Conservation (phyloP, 768 basidiomycete species). For the Xerocomellus intermedius region DNA sequence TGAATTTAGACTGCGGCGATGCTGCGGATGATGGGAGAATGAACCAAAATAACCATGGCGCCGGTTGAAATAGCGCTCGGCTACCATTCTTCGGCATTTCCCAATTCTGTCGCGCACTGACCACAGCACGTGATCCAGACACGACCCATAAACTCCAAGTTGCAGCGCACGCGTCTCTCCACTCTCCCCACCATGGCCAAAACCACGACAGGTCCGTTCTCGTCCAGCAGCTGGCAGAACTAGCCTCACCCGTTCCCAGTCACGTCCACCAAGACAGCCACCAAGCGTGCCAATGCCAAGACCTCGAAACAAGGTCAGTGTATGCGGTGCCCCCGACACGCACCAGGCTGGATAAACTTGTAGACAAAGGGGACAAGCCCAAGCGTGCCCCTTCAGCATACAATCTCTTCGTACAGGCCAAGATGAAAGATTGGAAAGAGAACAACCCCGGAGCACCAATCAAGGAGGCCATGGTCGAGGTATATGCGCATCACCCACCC, state of each 20-base stretch:
- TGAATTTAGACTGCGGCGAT: not conserved
- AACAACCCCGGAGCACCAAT: conserved; percentile 44
- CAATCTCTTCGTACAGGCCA: conserved; percentile 52
- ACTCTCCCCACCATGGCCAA: conserved; percentile 45
- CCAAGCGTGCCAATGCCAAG: conserved; percentile 50
- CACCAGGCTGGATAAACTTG: not conserved
- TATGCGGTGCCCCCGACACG: not conserved
- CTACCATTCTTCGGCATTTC: conserved; percentile 4
- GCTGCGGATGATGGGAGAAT: not conserved
- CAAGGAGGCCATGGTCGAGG: conserved; percentile 55
- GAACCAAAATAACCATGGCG: not conserved
- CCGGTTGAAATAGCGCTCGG: conserved; percentile 24
- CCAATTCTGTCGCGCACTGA: conserved; percentile 14
- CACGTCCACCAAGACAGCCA: conserved; percentile 56
- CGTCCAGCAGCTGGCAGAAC: not conserved
- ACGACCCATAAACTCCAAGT: conserved; percentile 23
- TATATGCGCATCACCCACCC: conserved; percentile 18
- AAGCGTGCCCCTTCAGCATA: conserved; percentile 62
- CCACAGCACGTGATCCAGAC: conserved; percentile 31
- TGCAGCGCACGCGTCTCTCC: conserved; percentile 2
- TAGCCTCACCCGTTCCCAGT: conserved; percentile 32
- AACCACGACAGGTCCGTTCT: conserved; percentile 44
- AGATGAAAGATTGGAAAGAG: conserved; percentile 59
- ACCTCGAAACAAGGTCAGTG: conserved; percentile 38
- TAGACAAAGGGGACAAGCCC: conserved; percentile 44